A percentile compares a stretch with the other conserved stretches of the same genome.
Conservation (phyloP, 2,329 filamentous ascomycete species). For the Pestalotiopsis fici region DNA sequence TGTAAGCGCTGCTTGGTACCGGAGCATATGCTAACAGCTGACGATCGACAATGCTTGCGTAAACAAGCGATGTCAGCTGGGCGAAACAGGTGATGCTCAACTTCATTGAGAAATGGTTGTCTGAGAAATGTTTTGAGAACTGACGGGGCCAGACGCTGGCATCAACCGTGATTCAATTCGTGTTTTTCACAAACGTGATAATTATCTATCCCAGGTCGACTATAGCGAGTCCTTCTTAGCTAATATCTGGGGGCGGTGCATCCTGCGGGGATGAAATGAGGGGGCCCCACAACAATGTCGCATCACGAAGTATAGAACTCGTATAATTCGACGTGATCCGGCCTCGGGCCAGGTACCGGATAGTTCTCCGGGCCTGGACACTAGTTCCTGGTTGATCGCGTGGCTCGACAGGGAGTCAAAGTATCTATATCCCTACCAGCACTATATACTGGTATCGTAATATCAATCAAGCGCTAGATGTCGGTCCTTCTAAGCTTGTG, state of each 20-base stretch:
- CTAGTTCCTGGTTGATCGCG: neutral
- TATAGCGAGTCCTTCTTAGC: neutral
- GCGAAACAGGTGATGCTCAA: neutral
- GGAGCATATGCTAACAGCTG: slow-evolving; percentile 1
- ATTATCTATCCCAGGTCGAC: too few species aligned
- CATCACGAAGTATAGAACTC: neutral
- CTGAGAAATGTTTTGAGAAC: neutral
- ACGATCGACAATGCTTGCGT: neutral
- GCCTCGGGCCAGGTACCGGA: neutral
- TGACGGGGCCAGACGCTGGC: too few species aligned
- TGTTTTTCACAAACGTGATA: too few species aligned
- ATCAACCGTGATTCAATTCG: too few species aligned
- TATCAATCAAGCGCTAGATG: too few species aligned
- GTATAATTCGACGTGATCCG: neutral
- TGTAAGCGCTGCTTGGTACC: neutral
- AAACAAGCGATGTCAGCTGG: neutral
- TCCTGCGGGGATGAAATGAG: neutral
- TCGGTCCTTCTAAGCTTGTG: too few species aligned
- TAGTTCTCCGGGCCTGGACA: neutral
- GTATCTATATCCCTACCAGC: neutral
- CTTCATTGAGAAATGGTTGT: neutral
- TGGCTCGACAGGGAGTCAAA: neutral
- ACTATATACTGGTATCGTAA: neutral
- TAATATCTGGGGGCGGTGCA: neutral
- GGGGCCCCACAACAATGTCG: neutral